Base-by-base conservation (phyloP, 345 rosid genomes). In the Gossypium australe region DNA sequence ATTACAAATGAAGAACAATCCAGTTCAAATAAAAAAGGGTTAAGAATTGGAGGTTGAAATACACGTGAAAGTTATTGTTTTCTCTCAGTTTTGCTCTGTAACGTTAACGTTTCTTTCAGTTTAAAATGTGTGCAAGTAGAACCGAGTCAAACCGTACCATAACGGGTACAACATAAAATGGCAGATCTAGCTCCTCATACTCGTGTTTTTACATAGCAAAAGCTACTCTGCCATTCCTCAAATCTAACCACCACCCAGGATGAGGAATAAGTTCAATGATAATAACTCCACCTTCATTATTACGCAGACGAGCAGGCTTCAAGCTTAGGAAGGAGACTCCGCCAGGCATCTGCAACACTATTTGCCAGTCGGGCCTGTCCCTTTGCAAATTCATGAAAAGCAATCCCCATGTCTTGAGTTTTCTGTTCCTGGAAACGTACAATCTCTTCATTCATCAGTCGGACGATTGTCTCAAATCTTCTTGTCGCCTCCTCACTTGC, bases 271-370 rank as follows among this genome's bases (percentile, higher is more conserved):
- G 49, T 41, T 77, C 64, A 64, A 44, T 55, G 76, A 69, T 12
- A 70, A 25, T 43, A 78, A 47, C 66, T 14, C 45, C 27, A 11
- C 59, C 11, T 41, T 58, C 12, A 12, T 55, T 67, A 47, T 47
- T 17, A 57, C 14, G 48, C 38, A 58, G 63, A 24, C 2, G 88
- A 88, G 78, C 91, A 87, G 65, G 97, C 87, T 83, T 95, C 99
- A n/a, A 93, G 93, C 82, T 91, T 95, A 12, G 97, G 97, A 75
- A 95, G 97, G 79, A 95, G 98, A 81, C 93, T 82, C 84, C 98
- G 84, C 99, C 99, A 95, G 3, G 98, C 97, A 77, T 91, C 99
- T 0, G 98, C 98, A 4, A 91, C 74, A 63, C 80, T 82, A 72
- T 78, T 93, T 10, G 99, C 98, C 77, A 95, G 82, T 11, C 88